These are phyloP conservation scores for Tetrapisispora arboricola DNA, from an alignment of 805 yeast genomes.

Conservation along the genomic window DNA sequence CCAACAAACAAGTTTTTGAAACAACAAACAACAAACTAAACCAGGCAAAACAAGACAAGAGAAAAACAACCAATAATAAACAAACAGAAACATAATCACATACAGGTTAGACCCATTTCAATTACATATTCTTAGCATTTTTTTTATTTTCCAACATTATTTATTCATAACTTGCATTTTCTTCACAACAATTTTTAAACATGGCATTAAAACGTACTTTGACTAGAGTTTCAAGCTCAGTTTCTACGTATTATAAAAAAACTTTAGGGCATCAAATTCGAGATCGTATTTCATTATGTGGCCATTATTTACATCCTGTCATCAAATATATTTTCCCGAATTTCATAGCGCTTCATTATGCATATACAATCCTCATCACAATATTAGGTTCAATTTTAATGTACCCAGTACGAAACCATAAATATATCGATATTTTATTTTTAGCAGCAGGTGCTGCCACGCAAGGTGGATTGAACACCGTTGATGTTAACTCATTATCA, in stretches of 20 bases:
- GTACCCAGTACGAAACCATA: slow-evolving; percentile 57
- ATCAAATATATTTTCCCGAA: slow-evolving; percentile 33
- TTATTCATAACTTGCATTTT: not conserved
- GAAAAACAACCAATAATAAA: no score
- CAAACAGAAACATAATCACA: no score
- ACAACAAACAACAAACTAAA: no score
- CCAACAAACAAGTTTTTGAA: no score
- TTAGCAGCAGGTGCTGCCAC: slow-evolving; percentile 69
- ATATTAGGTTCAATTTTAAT: slow-evolving; percentile 65
- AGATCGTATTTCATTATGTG: slow-evolving; percentile 29
- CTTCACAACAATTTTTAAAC: not conserved
- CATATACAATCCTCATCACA: slow-evolving; percentile 50
- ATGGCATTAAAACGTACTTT: slow-evolving; percentile 12
- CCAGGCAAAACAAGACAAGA: no score
- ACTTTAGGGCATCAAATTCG: slow-evolving; percentile 33
- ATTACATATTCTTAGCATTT: slow-evolving; percentile 1
- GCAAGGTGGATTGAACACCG: slow-evolving; percentile 86
- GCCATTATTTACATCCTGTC: slow-evolving; percentile 27
- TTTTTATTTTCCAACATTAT: not conserved
- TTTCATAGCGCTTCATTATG: slow-evolving; percentile 56
- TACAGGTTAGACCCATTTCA: no score
- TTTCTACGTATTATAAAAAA: slow-evolving; percentile 23
- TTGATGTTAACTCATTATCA: slow-evolving; percentile 51
- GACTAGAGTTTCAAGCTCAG: slow-evolving; percentile 17
- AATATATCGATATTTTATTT: slow-evolving; percentile 73